phyloP scores from a whole-genome alignment of 768 basidiomycete genomes.

The Amanita exitialis region DNA sequence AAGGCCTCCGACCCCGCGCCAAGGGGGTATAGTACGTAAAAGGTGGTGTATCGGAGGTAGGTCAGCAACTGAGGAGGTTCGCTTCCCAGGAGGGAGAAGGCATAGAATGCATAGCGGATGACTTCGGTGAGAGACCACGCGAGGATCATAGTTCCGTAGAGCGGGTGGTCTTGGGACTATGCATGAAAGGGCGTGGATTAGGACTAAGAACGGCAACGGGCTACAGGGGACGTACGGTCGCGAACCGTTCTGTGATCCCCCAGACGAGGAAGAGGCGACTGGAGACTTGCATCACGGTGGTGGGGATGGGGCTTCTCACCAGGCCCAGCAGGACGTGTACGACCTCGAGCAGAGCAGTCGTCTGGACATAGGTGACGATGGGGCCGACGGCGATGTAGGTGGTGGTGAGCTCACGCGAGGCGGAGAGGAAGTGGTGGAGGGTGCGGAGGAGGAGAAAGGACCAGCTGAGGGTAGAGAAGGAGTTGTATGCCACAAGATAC shows the following conservation, averaged over 20 bases:
- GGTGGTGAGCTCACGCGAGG: conserved; percentile 13
- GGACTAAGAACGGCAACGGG: neutral
- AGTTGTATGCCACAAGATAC: conserved; percentile 78
- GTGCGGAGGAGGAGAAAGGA: conserved; percentile 51
- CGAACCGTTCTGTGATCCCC: conserved; percentile 64
- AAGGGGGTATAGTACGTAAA: conserved; percentile 88
- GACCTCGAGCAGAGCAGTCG: conserved; percentile 74
- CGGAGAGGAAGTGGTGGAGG: conserved; percentile 34
- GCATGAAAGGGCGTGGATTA: neutral
- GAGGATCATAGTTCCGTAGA: conserved; percentile 86
- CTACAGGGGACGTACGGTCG: conserved; percentile 33
- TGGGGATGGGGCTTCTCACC: conserved; percentile 68
- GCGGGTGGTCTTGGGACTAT: conserved; percentile 60
- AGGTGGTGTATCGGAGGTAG: conserved; percentile 84
- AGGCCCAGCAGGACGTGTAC: conserved; percentile 69
- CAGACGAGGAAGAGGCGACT: conserved; percentile 80
- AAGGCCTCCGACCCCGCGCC: conserved; percentile 90
- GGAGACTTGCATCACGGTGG: conserved; percentile 72
- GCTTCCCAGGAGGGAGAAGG: conserved; percentile 46
- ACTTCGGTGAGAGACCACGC: conserved; percentile 92
- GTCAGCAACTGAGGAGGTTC: conserved; percentile 37
- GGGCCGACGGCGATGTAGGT: neutral
- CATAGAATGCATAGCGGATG: conserved; percentile 87
- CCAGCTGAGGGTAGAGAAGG: conserved; percentile 70
- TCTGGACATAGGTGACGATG: conserved; percentile 47